phyloP scores from a whole-genome alignment of 2,329 filamentous ascomycete species.

The Mycosphaerella arachidis region DNA sequence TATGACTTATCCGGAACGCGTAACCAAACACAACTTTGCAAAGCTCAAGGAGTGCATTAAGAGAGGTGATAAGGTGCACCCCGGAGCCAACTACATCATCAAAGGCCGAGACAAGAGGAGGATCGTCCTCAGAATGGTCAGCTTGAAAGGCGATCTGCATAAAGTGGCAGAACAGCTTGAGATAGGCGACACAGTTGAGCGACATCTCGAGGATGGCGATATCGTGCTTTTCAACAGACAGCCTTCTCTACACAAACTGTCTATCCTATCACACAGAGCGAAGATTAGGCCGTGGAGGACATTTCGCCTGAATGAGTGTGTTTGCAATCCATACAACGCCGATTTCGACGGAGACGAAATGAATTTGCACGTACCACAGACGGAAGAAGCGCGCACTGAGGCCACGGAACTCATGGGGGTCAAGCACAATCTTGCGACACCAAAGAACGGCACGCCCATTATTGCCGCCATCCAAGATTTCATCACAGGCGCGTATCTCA shows the following conservation, averaged over 20 bases:
- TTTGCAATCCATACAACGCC: slow-evolving; percentile 95
- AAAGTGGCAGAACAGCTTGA: slow-evolving; percentile 68
- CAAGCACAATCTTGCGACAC: slow-evolving; percentile 90
- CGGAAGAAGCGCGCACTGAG: slow-evolving; percentile 91
- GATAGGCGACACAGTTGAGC: slow-evolving; percentile 84
- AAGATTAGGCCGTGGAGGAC: slow-evolving; percentile 94
- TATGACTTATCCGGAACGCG: slow-evolving; percentile 88
- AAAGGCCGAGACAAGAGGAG: slow-evolving; percentile 69
- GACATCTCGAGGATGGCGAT: slow-evolving; percentile 91
- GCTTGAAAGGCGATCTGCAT: slow-evolving; percentile 52
- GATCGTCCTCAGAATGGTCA: slow-evolving; percentile 59
- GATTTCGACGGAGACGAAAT: slow-evolving; percentile 99
- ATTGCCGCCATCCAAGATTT: slow-evolving; percentile 99
- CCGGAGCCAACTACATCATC: slow-evolving; percentile 78
- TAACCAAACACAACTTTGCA: slow-evolving; percentile 76
- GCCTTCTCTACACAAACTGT: slow-evolving; percentile 94
- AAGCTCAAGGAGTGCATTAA: slow-evolving; percentile 71
- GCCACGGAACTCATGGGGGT: slow-evolving; percentile 97
- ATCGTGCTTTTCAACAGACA: slow-evolving; percentile 97
- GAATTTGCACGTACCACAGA: slow-evolving; percentile 97
- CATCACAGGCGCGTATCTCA: slow-evolving; percentile 87
- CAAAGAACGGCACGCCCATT: slow-evolving; percentile 96
- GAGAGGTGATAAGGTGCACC: slow-evolving; percentile 74
- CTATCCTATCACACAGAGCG: slow-evolving; percentile 92
- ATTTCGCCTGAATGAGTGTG: slow-evolving; percentile 95